These are phyloP conservation scores for Mycena vitilis DNA, from an alignment of 768 basidiomycete species.

Conservation along the genomic window DNA sequence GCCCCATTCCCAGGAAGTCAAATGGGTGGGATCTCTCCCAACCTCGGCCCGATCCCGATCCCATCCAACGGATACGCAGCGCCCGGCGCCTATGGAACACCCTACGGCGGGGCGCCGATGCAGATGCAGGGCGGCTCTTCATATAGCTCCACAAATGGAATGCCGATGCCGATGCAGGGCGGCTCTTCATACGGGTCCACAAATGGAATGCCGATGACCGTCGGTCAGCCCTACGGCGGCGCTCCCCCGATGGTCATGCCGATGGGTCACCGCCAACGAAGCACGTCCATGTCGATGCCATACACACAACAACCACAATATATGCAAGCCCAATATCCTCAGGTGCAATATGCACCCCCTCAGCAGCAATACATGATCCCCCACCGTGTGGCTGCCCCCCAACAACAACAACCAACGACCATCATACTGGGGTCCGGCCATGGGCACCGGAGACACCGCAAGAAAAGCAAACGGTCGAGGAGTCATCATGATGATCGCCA, in stretches of 20 bases:
- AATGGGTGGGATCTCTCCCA: conserved; percentile 30
- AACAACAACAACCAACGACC: conserved; percentile 38
- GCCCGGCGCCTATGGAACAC: conserved; percentile 15
- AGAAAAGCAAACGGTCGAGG: conserved; percentile 43
- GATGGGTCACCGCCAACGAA: conserved; percentile 40
- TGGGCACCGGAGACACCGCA: conserved; percentile 47
- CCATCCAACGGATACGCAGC: conserved; percentile 14
- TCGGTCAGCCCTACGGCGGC: conserved; percentile 23
- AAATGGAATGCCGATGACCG: conserved; percentile 32
- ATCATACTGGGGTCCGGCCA: conserved; percentile 44
- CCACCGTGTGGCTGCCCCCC: conserved; percentile 29
- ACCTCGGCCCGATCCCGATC: conserved; percentile 21
- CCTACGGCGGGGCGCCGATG: conserved; percentile 22
- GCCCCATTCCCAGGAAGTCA: conserved; percentile 38
- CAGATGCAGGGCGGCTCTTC: conserved; percentile 38
- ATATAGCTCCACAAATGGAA: conserved; percentile 18
- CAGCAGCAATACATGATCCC: conserved; percentile 4
- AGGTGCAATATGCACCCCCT: conserved; percentile 30
- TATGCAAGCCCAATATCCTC: conserved; percentile 26
- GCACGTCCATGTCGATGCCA: conserved; percentile 51
- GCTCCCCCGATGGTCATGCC: conserved; percentile 39
- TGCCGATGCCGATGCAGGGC: conserved; percentile 37
- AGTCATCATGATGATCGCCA: conserved; percentile 39
- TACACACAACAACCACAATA: conserved; percentile 33
- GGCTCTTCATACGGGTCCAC: conserved; percentile 33